Evolutionary conservation across 495 filamentous ascomycete species (phyloP).

Genomic region (Hypoxylon fuscum): DNA sequence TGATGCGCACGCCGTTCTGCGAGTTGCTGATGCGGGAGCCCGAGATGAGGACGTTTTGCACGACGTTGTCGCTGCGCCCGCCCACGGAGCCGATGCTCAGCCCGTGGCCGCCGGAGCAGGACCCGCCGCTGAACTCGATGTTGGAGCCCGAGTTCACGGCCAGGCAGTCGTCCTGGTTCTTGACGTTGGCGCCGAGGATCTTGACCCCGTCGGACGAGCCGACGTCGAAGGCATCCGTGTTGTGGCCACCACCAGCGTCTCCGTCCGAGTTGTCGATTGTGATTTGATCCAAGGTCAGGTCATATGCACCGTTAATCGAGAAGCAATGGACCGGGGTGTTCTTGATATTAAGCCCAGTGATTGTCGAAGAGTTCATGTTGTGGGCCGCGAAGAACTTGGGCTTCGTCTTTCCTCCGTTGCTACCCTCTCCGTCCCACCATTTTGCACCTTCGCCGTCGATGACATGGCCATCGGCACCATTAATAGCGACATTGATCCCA

Average conservation of each 20-base stretch:
- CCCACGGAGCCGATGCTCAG: constrained; percentile 76
- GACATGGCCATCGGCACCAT: constrained; percentile 52
- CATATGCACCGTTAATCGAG: constrained; percentile 61
- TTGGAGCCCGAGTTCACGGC: constrained; percentile 69
- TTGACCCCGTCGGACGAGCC: constrained; percentile 58
- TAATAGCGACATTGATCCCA: constrained; percentile 58
- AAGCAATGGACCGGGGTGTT: constrained; percentile 73
- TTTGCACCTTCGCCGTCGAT: constrained; percentile 57
- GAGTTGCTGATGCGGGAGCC: constrained; percentile 59
- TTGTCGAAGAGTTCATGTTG: constrained; percentile 48
- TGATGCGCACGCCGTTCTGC: constrained; percentile 69
- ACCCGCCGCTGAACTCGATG: constrained; percentile 63
- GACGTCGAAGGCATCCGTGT: constrained; percentile 75
- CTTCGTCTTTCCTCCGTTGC: constrained; percentile 63
- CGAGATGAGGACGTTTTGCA: constrained; percentile 63
- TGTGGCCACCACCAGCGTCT: constrained; percentile 61
- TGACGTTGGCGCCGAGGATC: constrained; percentile 64
- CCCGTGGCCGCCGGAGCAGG: constrained; percentile 70
- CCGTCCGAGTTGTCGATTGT: constrained; percentile 70
- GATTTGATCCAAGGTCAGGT: constrained; percentile 59
- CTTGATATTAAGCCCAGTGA: constrained; percentile 51
- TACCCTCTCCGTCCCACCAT: constrained; percentile 64
- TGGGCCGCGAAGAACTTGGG: constrained; percentile 65
- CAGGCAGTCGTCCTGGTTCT: constrained; percentile 72
- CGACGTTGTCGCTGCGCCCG: constrained; percentile 67